Base-by-base conservation (phyloP, 805 yeast species). In the Hanseniaspora lachancei region DNA sequence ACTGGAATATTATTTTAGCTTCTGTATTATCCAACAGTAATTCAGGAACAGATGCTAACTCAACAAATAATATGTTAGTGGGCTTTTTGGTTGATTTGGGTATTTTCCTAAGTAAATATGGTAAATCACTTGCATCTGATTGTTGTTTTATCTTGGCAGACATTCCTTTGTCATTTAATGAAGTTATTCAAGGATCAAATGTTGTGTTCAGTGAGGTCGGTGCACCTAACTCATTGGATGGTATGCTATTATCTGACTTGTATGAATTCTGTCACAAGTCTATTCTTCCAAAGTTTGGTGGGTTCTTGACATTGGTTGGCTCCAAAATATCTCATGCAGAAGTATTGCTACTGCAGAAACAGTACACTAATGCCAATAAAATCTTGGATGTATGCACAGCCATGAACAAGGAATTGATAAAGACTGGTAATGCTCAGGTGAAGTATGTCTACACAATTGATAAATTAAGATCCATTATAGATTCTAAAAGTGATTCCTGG, bases 241-340 rank as follows among this genome's bases (percentile, higher is more conserved):
- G 78, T 23, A 63, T 76, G 40, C 64, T 82, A 29, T 74, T 84
- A 63, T 79, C 84, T 5, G 95, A 87, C 64, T 67, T 85, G 5
- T 86, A 82, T 63, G 95, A 87, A 65, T 82, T 72, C 62, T 64
- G 73, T 8, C 65, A 74, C 40, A 62, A 65, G 16, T 63, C 71
- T 2, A 60, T 70, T 1, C 20, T 32, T 15, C 24, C 47, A 18
- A 63, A 68, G 47, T 64, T 72, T 3, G 67, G 59, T 34, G 64
- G 63, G 12, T 73, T 74, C 48, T 75, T 81, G 0, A 85, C 81
- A 59, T 67, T 85, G 61, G 63, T 84, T 16, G 73, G 79, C 0
- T 72, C 77, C 60, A 86, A 84, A 63, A 68, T 86, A 42, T 73
- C 72, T 29, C 93, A 86, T 62, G 93, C 93, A 0, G 75, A 76